phyloP scores from a whole-genome alignment of 179 eudicot genomes.

The Beta corolliflora region DNA sequence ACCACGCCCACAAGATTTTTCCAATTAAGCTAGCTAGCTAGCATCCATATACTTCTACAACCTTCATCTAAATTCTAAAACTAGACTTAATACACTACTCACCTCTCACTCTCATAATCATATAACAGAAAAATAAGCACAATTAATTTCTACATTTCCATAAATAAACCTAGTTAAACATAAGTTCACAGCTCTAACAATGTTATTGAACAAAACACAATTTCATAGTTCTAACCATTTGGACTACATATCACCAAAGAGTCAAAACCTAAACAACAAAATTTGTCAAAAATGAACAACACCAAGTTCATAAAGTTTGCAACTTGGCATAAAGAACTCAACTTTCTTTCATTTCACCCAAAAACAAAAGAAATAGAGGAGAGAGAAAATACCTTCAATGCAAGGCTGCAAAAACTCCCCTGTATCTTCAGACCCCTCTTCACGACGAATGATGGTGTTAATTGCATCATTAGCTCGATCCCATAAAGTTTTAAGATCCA shows the following conservation, averaged over 20 bases:
- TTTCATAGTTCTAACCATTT: neutral
- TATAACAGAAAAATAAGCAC: no score
- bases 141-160: neutral
- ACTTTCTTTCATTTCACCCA: neutral
- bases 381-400: constrained; percentile 70
- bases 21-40: neutral
- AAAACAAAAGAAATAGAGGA: neutral
- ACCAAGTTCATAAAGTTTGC: constrained; percentile 6
- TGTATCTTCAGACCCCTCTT: constrained; percentile 55
- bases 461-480: constrained; percentile 79
- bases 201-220: neutral
- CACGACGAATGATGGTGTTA: constrained; percentile 73
- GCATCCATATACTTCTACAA: no score
- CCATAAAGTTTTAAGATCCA: constrained; percentile 64
- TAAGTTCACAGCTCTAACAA: neutral
- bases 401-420: constrained; percentile 77
- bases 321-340: neutral
- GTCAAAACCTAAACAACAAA: constrained; percentile 3
- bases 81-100: no score
- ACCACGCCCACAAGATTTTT: neutral
- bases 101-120: no score
- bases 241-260: neutral
- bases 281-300: neutral
- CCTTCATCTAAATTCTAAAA: no score
- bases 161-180: neutral